Evolutionary conservation across 164 flowering plant species (phyloP).

Genomic region (Vitis amurensis): DNA sequence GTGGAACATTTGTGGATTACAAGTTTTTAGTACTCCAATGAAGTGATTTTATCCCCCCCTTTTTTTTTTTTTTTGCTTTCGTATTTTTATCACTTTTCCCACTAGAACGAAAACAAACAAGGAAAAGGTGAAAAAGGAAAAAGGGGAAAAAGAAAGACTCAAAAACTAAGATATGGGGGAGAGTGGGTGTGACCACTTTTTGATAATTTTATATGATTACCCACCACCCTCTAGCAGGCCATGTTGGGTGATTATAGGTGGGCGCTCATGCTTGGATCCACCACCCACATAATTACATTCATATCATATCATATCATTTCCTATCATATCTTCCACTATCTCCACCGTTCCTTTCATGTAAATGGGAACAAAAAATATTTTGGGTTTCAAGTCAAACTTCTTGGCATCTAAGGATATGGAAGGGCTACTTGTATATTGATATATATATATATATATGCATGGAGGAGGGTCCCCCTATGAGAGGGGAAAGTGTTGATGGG

Average conservation of each 20-base stretch:
- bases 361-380: slow-evolving; percentile 4
- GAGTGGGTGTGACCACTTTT: slow-evolving; percentile 9
- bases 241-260: neutral
- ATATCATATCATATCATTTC: slow-evolving; percentile 11
- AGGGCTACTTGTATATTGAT: neutral
- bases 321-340: slow-evolving; percentile 20
- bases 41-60: neutral
- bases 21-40: neutral
- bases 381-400: slow-evolving; percentile 1
- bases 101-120: neutral
- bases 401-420: neutral
- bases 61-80: neutral
- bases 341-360: slow-evolving; percentile 2
- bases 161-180: neutral
- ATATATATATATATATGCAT: neutral
- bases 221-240: slow-evolving; percentile 6
- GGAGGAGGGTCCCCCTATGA: too few species aligned
- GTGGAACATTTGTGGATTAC: too few species aligned
- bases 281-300: slow-evolving; percentile 1
- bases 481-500: too few species aligned
- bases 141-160: too few species aligned
- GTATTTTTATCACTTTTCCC: neutral
- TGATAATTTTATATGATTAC: slow-evolving; percentile 15
- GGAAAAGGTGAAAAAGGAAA: slow-evolving; percentile 6
- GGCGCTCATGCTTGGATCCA: neutral